These are phyloP conservation scores for Opeltia flavorubescens DNA, from an alignment of 495 filamentous ascomycete species.

Conservation along the genomic window DNA sequence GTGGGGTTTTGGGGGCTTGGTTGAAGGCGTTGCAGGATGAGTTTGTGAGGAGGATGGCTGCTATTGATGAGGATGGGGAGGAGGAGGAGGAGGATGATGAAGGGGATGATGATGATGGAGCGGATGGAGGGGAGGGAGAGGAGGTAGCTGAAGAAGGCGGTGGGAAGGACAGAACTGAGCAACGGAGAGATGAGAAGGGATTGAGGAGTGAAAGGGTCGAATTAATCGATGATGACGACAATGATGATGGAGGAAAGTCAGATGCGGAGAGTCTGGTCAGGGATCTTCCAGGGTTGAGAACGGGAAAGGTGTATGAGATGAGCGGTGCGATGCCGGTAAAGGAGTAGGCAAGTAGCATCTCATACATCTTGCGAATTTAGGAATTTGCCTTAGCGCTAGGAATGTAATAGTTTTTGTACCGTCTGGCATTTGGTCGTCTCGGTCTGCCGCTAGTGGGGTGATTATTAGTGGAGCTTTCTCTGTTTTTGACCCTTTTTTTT, in stretches of 20 bases:
- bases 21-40: conserved; percentile 59
- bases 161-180: not conserved
- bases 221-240: conserved; percentile 3
- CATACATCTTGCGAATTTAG: too few relatives aligned
- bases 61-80: conserved; percentile 31
- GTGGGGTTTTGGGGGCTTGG: conserved; percentile 45
- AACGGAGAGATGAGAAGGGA: not conserved
- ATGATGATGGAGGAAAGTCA: conserved; percentile 7
- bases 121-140: too few relatives aligned
- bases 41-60: conserved; percentile 58
- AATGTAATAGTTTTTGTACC: too few relatives aligned
- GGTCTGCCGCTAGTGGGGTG: too few relatives aligned
- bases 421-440: too few relatives aligned
- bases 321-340: conserved; percentile 6
- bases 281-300: not conserved
- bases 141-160: not conserved
- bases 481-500: too few relatives aligned
- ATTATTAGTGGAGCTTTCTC: too few relatives aligned
- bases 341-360: too few relatives aligned
- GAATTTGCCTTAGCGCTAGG: too few relatives aligned
- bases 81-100: conserved; percentile 8
- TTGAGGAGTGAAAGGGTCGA: conserved; percentile 8
- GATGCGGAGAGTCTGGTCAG: not conserved
- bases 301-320: conserved; percentile 3
- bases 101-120: conserved; percentile 7